Evolutionary conservation across 352 stramenopile genomes (phyloP).

Genomic region (Pythium apleroticum): DNA sequence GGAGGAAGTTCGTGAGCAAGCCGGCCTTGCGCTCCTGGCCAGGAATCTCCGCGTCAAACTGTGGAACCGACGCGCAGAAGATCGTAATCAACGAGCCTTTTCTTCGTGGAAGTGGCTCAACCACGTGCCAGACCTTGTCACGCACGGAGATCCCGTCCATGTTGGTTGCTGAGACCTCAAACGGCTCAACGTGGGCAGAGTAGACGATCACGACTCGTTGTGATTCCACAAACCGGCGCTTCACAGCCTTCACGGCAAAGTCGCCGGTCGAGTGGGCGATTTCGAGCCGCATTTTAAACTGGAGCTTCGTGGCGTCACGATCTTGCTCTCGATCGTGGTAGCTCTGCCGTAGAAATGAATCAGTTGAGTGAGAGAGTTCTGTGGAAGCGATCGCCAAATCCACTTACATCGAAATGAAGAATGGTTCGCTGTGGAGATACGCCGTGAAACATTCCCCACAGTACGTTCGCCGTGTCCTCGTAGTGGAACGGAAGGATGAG

Average conservation of each 20-base stretch:
- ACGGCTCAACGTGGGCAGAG: constrained; percentile 6
- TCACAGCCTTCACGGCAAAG: not conserved
- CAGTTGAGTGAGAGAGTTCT: too few relatives aligned
- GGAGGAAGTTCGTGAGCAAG: constrained; percentile 19
- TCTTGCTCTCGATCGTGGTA: too few relatives aligned
- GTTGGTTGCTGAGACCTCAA: not conserved
- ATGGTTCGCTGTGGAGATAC: too few relatives aligned
- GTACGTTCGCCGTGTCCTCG: too few relatives aligned
- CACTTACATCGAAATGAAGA: too few relatives aligned
- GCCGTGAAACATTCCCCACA: too few relatives aligned
- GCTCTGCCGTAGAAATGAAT: too few relatives aligned
- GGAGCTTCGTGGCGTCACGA: too few relatives aligned
- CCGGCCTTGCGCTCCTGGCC: constrained; percentile 10
- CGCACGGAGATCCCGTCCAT: constrained; percentile 20
- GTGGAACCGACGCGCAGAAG: not conserved
- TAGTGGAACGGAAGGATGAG: too few relatives aligned
- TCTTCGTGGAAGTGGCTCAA: not conserved
- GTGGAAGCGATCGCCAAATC: too few relatives aligned
- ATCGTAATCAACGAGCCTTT: constrained; percentile 1
- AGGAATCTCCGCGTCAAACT: not conserved
- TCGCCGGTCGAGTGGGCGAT: not conserved
- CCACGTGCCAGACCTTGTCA: constrained; percentile 9
- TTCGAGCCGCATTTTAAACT: too few relatives aligned
- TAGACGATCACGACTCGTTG: not conserved
- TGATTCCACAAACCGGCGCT: constrained; percentile 2